phyloP scores from a whole-genome alignment of 768 basidiomycete genomes.

The Amanita rubescens region DNA sequence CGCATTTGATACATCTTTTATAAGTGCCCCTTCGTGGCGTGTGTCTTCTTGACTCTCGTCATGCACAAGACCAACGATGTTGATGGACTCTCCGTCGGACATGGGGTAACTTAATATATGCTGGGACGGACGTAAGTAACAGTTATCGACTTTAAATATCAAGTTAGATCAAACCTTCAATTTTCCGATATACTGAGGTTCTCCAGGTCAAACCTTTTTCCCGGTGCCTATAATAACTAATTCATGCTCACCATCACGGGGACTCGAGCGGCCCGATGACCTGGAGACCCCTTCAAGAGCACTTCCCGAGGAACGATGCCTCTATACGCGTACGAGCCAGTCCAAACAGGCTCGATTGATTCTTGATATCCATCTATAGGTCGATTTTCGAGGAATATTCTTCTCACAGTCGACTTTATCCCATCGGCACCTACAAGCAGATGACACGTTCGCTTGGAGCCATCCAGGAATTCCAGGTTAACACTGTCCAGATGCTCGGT shows the following conservation, averaged over 20 bases:
- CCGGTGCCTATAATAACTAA: background rate
- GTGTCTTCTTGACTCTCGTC: background rate
- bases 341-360: slow-evolving; percentile 29
- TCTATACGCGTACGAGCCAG: slow-evolving; percentile 31
- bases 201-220: background rate
- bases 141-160: background rate
- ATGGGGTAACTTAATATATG: slow-evolving; percentile 46
- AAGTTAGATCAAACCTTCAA: slow-evolving; percentile 16
- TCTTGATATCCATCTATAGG: background rate
- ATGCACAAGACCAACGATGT: slow-evolving; percentile 36
- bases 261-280: slow-evolving; percentile 15
- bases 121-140: slow-evolving; percentile 20
- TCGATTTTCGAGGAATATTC: background rate
- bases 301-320: slow-evolving; percentile 23
- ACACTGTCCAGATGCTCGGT: slow-evolving; percentile 24
- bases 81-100: slow-evolving; percentile 39
- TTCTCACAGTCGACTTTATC: slow-evolving; percentile 20
- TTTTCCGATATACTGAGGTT: slow-evolving; percentile 23
- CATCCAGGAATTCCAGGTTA: slow-evolving; percentile 19
- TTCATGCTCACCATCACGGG: slow-evolving; percentile 17
- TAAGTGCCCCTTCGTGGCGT: background rate
- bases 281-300: slow-evolving; percentile 16
- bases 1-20: background rate
- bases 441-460: slow-evolving; percentile 22
- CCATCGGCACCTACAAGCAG: slow-evolving; percentile 36